These are phyloP conservation scores for Delitschia confertaspora DNA, from an alignment of 495 filamentous ascomycete genomes.

Conservation along the genomic window DNA sequence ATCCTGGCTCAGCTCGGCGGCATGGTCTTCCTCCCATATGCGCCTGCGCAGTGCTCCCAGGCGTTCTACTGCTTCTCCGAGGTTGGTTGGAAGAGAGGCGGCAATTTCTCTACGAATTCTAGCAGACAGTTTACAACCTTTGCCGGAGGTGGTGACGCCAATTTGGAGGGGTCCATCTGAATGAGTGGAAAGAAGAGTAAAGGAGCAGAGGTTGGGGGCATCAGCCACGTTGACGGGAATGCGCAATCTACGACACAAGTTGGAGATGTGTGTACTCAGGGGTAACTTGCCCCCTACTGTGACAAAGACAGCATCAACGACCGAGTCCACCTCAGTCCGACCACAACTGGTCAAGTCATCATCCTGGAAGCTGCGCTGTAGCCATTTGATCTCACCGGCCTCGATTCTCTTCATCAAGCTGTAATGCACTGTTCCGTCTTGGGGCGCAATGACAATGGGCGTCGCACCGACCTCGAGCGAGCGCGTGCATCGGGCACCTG, in stretches of 20 bases:
- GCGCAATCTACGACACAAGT: conserved; percentile 63
- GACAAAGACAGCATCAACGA: conserved; percentile 91
- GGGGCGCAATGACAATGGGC: conserved; percentile 73
- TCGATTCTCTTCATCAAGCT: conserved; percentile 64
- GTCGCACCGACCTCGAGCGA: conserved; percentile 80
- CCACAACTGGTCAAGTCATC: conserved; percentile 68
- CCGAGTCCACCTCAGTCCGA: conserved; percentile 62
- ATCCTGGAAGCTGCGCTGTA: conserved; percentile 60
- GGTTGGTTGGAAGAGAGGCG: conserved; percentile 62
- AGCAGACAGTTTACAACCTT: conserved; percentile 87
- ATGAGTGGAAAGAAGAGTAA: conserved; percentile 80
- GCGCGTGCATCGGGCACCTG: conserved; percentile 68
- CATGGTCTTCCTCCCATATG: conserved; percentile 73
- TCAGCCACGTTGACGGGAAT: conserved; percentile 93
- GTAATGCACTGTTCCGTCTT: conserved; percentile 57
- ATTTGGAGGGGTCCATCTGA: conserved; percentile 88
- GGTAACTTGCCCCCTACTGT: conserved; percentile 51
- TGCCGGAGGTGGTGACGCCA: conserved; percentile 90
- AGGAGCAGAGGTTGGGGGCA: conserved; percentile 78
- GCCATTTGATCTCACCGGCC: conserved; percentile 61
- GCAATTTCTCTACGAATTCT: conserved; percentile 85
- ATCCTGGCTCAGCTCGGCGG: conserved; percentile 39
- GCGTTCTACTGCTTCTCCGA: conserved; percentile 73
- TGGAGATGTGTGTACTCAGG: conserved; percentile 58
- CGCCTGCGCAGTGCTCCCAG: conserved; percentile 67